Conservation (phyloP, 2,329 filamentous ascomycete species). For the Ceratocystis lukuohia region DNA sequence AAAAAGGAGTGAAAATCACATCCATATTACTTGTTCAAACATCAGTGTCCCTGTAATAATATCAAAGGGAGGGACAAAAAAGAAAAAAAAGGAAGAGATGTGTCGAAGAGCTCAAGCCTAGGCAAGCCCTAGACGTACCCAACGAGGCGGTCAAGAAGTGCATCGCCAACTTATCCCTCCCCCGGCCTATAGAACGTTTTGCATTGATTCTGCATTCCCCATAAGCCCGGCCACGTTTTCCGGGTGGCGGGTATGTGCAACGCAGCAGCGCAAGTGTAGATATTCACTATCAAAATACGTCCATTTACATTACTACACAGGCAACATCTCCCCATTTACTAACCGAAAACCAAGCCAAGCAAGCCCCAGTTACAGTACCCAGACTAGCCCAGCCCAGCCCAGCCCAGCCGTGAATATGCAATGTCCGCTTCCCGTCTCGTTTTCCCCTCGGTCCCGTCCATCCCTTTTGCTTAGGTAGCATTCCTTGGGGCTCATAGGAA, state of each 20-base stretch:
- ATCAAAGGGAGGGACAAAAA: neutral
- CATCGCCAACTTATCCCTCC: neutral
- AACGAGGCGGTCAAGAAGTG: neutral
- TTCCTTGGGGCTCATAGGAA: neutral
- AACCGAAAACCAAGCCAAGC: neutral
- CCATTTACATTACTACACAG: no score
- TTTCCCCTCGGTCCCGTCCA: neutral
- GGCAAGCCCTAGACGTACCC: neutral
- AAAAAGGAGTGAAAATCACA: neutral
- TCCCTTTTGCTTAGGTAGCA: conserved; percentile 2
- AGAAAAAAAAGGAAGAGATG: neutral
- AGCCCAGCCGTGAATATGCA: neutral
- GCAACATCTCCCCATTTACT: no score
- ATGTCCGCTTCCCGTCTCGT: neutral
- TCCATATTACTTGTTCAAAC: neutral
- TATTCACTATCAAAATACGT: neutral
- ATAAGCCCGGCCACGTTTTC: conserved; percentile 4
- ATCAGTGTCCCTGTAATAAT: neutral
- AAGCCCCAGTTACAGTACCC: no score
- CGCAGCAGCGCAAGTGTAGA: neutral
- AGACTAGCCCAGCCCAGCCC: neutral
- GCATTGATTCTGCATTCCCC: neutral
- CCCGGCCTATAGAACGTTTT: neutral
- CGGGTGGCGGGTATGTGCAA: neutral
- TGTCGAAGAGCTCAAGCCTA: no score